A percentile compares a stretch with the other conserved stretches of the same genome.
Conservation (phyloP, 2,329 filamentous ascomycete genomes). For the Fusarium sulawesiense region DNA sequence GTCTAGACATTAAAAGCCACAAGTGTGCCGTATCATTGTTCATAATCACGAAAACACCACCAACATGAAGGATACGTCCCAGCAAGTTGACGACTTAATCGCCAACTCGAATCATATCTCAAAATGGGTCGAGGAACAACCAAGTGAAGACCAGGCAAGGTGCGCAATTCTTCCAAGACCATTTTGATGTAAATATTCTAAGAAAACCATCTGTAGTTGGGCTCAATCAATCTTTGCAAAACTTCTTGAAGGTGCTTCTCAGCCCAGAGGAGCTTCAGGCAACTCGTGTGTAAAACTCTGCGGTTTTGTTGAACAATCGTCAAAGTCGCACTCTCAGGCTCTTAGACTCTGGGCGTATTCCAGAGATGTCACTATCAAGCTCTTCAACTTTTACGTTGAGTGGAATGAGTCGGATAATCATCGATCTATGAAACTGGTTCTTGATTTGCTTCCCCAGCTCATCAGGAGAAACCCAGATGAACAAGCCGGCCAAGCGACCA, state of each 20-base stretch:
- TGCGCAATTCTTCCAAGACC: slow-evolving; percentile 45
- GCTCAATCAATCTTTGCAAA: slow-evolving; percentile 59
- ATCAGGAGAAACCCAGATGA: slow-evolving; percentile 62
- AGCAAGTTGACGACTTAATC: slow-evolving; percentile 49
- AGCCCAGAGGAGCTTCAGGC: slow-evolving; percentile 66
- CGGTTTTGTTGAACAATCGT: slow-evolving; percentile 70
- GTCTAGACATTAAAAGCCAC: slow-evolving; percentile 1
- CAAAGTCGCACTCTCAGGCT: slow-evolving; percentile 58
- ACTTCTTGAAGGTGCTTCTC: slow-evolving; percentile 61
- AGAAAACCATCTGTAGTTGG: slow-evolving; percentile 37
- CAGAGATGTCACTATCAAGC: slow-evolving; percentile 57
- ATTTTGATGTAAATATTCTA: slow-evolving; percentile 39
- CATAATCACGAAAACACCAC: slow-evolving; percentile 3
- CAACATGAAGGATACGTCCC: slow-evolving; percentile 43
- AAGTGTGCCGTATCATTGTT: not conserved
- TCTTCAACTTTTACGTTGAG: slow-evolving; percentile 73
- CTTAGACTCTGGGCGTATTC: slow-evolving; percentile 65
- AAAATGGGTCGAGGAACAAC: slow-evolving; percentile 59
- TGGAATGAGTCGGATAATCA: slow-evolving; percentile 76
- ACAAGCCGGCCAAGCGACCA: slow-evolving; percentile 53
- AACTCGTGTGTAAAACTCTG: slow-evolving; percentile 69
- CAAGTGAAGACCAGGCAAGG: slow-evolving; percentile 50
- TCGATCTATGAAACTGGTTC: slow-evolving; percentile 70
- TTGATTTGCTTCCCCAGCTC: slow-evolving; percentile 67
- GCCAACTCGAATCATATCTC: slow-evolving; percentile 52